Conservation (phyloP, 352 stramenopile genomes). For the Poterioochromonas sp. region DNA sequence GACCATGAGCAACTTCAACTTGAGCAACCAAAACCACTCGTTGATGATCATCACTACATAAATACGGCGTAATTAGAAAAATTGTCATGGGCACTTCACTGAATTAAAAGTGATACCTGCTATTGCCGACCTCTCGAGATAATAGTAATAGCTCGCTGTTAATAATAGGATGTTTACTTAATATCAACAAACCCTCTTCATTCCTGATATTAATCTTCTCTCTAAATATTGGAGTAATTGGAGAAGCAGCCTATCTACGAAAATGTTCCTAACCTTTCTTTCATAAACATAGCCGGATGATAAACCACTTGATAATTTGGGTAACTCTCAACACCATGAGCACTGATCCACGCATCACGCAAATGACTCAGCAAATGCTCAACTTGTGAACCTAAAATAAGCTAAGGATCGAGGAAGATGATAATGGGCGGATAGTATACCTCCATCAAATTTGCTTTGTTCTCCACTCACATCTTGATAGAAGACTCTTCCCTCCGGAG, state of each 20-base stretch:
- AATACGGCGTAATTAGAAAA: background rate
- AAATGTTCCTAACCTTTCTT: background rate
- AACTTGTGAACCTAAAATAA: conserved; percentile 16
- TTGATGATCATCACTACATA: conserved; percentile 22
- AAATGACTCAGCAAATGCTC: conserved; percentile 27
- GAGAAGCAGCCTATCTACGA: no score
- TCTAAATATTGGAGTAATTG: background rate
- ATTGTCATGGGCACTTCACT: background rate
- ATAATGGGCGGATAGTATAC: background rate
- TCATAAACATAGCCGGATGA: conserved; percentile 12
- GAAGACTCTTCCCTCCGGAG: background rate
- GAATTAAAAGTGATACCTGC: background rate
- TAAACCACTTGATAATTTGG: conserved; percentile 8
- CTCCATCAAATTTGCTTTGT: background rate
- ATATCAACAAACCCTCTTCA: conserved; percentile 6
- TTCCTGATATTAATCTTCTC: background rate
- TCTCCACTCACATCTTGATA: background rate
- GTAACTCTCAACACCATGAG: no score
- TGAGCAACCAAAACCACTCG: background rate
- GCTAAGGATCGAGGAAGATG: no score
- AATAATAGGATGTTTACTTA: conserved; percentile 12
- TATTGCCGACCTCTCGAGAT: background rate
- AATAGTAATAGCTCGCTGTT: background rate
- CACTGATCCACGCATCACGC: no score
- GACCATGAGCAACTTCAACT: background rate